A percentile compares a stretch with the other conserved stretches of the same genome.
Conservation (phyloP, 192 early-diverging fungal genomes). For the Mortierella hygrophila region DNA sequence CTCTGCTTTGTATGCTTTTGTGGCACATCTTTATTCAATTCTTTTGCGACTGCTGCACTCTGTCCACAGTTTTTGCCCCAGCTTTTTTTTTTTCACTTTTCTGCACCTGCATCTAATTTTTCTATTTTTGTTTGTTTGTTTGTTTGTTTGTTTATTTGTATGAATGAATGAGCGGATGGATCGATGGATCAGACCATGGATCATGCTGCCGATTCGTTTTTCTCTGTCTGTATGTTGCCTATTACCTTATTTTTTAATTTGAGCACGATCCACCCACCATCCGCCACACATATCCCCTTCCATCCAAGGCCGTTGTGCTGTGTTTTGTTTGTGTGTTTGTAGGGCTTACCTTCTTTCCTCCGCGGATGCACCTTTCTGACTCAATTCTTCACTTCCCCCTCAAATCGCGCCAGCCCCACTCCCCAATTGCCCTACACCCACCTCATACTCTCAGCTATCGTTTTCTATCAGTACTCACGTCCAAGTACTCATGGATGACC, state of each 20-base stretch:
- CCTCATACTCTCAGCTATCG: too few relatives aligned
- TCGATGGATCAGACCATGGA: neutral
- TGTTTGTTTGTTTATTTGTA: neutral
- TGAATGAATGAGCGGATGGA: neutral
- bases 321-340: neutral
- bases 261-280: slow-evolving; percentile 4
- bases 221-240: neutral
- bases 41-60: neutral
- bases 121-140: neutral
- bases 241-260: neutral
- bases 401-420: too few relatives aligned
- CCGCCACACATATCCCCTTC: neutral
- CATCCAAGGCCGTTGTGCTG: neutral
- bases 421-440: too few relatives aligned
- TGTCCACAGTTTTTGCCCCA: neutral
- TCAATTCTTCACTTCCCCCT: too few relatives aligned
- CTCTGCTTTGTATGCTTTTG: neutral
- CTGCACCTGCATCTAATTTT: neutral
- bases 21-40: neutral
- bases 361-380: too few relatives aligned
- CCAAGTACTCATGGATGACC: neutral
- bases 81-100: neutral
- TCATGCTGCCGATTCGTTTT: neutral
- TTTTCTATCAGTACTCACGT: too few relatives aligned
- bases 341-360: too few relatives aligned